Percentiles rank a stretch among this genome's conserved stretches.
phyloP scores from a whole-genome alignment of 179 eudicot genomes.

The Heliamphora pulchella region DNA sequence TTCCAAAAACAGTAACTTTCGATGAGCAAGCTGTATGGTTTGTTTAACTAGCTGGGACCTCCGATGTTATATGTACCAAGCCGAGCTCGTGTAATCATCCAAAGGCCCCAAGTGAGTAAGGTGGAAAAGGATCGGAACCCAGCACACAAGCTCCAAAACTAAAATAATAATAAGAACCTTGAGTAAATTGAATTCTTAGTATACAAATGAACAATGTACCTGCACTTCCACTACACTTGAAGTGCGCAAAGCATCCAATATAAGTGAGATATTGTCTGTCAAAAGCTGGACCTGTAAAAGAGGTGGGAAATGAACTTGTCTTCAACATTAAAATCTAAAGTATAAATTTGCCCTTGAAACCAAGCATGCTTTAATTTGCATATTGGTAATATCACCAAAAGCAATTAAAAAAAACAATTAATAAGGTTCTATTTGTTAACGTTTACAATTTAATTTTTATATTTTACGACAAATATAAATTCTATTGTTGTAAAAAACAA shows the following conservation, averaged over 20 bases:
- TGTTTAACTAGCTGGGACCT: slow-evolving; percentile 4
- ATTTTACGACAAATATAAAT: too few relatives aligned
- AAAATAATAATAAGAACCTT: background rate
- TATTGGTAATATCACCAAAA: background rate
- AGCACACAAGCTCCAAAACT: background rate
- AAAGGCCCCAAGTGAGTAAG: background rate
- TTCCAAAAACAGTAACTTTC: background rate
- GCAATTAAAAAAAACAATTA: background rate
- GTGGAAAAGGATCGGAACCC: background rate
- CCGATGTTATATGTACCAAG: background rate
- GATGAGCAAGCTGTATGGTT: background rate
- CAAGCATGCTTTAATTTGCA: background rate
- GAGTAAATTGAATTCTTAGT: background rate
- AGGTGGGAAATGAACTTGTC: background rate
- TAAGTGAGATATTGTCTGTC: slow-evolving; percentile 53
- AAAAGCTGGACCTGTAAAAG: slow-evolving; percentile 44
- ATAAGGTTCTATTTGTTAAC: background rate
- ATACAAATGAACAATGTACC: slow-evolving; percentile 29
- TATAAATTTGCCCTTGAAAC: background rate
- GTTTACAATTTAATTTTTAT: too few relatives aligned
- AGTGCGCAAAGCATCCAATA: slow-evolving; percentile 51
- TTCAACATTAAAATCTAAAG: background rate
- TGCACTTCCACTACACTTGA: slow-evolving; percentile 72
- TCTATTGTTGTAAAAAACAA: too few relatives aligned
- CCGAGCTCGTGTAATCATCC: background rate